These are phyloP conservation scores for Colletotrichum sp. DNA, from an alignment of 2,329 filamentous ascomycete genomes.

Conservation along the genomic window DNA sequence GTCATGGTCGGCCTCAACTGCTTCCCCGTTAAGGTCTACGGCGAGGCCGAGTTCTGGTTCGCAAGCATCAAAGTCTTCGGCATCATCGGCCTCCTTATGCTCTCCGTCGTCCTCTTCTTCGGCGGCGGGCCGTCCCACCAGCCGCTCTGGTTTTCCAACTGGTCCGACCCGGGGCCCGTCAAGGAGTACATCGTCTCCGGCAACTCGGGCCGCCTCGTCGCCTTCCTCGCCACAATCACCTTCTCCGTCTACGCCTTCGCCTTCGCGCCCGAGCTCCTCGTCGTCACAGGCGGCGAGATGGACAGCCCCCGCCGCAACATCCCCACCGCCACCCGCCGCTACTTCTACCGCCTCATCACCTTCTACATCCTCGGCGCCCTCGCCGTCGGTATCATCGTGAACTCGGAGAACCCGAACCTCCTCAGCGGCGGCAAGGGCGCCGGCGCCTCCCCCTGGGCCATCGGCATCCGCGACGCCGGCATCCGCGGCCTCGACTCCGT, in stretches of 20 bases:
- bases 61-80: constrained; percentile 57
- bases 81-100: constrained; percentile 65
- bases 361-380: constrained; percentile 55
- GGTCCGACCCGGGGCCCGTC: constrained; percentile 7
- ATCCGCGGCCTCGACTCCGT: constrained; percentile 57
- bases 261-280: constrained; percentile 22
- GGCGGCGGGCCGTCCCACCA: constrained; percentile 23
- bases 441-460: constrained; percentile 52
- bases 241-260: constrained; percentile 25
- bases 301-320: constrained; percentile 50
- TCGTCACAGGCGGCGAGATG: constrained; percentile 28
- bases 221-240: constrained; percentile 22
- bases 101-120: constrained; percentile 49
- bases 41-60: constrained; percentile 64
- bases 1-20: constrained; percentile 20
- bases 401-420: constrained; percentile 54
- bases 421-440: constrained; percentile 25
- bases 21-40: constrained; percentile 38
- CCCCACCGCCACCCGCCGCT: constrained; percentile 25
- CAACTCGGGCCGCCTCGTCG: constrained; percentile 20
- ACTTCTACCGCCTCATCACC: constrained; percentile 28
- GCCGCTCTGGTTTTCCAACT: constrained; percentile 21
- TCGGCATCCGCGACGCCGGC: constrained; percentile 55
- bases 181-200: constrained; percentile 1
- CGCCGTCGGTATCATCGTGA: constrained; percentile 57